Percentiles rank a stretch among this genome's conserved stretches.
These are phyloP conservation scores for Fusarium sp. DNA, from an alignment of 2,329 filamentous ascomycete genomes.

Conservation along the genomic window DNA sequence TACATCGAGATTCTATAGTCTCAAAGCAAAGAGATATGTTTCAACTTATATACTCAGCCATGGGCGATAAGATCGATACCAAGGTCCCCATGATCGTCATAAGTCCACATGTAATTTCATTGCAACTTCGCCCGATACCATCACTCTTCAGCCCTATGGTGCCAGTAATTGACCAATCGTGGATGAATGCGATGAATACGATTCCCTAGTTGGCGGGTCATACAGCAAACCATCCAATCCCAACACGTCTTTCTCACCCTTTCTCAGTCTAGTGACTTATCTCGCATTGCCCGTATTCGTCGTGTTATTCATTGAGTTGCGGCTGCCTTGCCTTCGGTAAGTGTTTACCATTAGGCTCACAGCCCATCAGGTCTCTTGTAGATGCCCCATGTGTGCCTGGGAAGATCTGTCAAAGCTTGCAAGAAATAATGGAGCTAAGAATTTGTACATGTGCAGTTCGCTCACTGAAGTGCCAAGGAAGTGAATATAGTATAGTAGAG, in stretches of 20 bases:
- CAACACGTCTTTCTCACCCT: background rate
- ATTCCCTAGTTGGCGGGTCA: background rate
- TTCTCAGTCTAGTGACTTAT: background rate
- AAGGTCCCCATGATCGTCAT: background rate
- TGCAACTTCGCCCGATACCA: constrained; percentile 4
- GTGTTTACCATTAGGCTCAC: background rate
- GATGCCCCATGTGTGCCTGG: background rate
- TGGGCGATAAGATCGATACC: background rate
- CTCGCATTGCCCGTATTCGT: constrained; percentile 36
- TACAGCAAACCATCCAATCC: background rate
- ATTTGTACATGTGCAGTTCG: no score
- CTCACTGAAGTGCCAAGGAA: no score
- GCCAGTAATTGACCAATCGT: constrained; percentile 38
- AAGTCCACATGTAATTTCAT: background rate
- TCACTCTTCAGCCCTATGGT: constrained; percentile 18
- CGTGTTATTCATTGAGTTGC: background rate
- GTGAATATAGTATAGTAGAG: background rate
- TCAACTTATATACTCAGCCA: constrained; percentile 20
- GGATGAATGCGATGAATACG: constrained; percentile 39
- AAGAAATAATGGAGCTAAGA: background rate
- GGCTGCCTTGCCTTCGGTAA: background rate
- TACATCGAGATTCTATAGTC: background rate
- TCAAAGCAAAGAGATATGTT: background rate
- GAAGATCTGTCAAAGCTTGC: background rate
- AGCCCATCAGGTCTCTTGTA: background rate